Evolutionary conservation across 2,329 filamentous ascomycete species (phyloP).

Genomic region (Trichophyton verrucosum): DNA sequence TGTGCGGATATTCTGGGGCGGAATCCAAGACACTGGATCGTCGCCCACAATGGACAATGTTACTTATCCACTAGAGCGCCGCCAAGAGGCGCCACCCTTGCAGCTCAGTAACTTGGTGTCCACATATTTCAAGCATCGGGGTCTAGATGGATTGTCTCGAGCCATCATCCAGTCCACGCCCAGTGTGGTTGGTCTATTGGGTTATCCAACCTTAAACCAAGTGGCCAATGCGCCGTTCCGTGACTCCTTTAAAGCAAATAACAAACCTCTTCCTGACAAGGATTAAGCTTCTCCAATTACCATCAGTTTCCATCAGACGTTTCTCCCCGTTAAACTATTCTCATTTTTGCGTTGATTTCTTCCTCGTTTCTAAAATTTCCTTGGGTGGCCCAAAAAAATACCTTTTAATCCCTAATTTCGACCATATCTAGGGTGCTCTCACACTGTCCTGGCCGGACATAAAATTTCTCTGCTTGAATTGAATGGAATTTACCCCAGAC

Average conservation of each 20-base stretch:
- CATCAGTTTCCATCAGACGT: neutral
- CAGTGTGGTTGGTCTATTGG: neutral
- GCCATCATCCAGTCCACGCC: neutral
- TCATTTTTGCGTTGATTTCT: neutral
- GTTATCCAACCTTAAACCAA: neutral
- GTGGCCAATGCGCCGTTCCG: constrained; percentile 1
- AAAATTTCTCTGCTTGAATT: neutral
- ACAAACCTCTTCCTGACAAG: neutral
- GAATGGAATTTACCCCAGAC: neutral
- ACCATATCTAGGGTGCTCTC: neutral
- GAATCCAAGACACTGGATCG: neutral
- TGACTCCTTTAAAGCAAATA: neutral
- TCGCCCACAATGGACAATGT: neutral
- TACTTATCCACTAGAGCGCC: neutral
- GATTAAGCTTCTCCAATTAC: neutral
- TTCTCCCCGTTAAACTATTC: neutral
- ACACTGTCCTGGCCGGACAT: neutral
- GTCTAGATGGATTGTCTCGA: neutral
- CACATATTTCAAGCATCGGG: neutral
- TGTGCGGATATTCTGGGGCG: neutral
- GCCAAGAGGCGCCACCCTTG: neutral
- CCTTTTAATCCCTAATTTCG: neutral
- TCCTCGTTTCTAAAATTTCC: neutral
- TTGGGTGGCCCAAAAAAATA: neutral
- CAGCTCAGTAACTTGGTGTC: neutral